Evolutionary conservation across 176 grass and related monocot species (phyloP).

Genomic region (Oryza australiensis): DNA sequence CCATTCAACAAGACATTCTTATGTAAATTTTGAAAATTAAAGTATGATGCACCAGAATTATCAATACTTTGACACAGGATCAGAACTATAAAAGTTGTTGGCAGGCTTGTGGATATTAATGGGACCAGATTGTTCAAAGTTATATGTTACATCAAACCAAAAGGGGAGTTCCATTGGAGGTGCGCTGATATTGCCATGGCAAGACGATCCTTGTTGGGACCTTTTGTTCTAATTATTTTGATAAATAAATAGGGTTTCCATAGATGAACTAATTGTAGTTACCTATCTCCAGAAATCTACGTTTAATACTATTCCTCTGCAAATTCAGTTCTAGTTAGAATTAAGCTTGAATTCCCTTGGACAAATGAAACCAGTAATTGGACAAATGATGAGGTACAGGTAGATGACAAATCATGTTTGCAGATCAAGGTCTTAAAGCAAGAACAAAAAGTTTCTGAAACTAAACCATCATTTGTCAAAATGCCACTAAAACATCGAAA

Average conservation of each 20-base stretch:
- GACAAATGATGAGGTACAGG: not conserved
- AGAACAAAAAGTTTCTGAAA: not conserved
- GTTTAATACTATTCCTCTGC: not conserved
- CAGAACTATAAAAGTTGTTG: not conserved
- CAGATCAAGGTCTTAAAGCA: not conserved
- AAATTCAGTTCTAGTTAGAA: not conserved
- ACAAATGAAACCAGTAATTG: not conserved
- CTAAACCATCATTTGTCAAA: not conserved
- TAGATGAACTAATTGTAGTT: not conserved
- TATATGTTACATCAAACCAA: not conserved
- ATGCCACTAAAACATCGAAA: conserved; percentile 4
- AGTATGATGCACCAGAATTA: not conserved
- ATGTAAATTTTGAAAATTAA: not conserved
- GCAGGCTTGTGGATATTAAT: conserved; percentile 1
- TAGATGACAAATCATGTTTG: not conserved
- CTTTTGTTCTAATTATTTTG: not conserved
- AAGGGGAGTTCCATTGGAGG: not conserved
- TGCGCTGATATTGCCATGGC: not conserved
- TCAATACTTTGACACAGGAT: not conserved
- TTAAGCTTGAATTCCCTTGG: not conserved
- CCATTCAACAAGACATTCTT: not conserved
- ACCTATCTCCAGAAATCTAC: not conserved
- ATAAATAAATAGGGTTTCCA: not conserved
- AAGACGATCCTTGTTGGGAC: conserved; percentile 10
- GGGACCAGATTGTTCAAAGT: not conserved